phyloP scores from a whole-genome alignment of 202 grass and related monocot species.

The Panicum hallii region DNA sequence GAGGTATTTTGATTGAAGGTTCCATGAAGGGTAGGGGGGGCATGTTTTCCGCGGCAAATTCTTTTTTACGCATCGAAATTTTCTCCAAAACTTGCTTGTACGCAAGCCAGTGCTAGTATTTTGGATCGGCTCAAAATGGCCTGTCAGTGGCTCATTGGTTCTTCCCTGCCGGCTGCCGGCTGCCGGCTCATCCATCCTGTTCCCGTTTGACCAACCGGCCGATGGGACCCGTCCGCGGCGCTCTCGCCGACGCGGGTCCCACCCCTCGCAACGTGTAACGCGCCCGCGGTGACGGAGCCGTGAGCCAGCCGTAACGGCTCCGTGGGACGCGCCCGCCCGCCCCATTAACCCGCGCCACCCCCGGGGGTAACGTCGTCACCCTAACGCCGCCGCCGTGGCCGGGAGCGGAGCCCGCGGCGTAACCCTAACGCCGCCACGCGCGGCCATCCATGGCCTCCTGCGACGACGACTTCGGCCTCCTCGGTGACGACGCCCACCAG shows the following conservation, averaged over 20 bases:
- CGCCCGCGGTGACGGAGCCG: conserved; percentile 56
- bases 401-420: conserved; percentile 51
- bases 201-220: conserved; percentile 18
- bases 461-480: conserved; percentile 78
- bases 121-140: not conserved
- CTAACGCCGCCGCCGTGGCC: conserved; percentile 61
- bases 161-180: not conserved
- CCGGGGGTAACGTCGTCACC: conserved; percentile 59
- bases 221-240: not conserved
- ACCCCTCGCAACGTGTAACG: conserved; percentile 42
- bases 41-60: not conserved
- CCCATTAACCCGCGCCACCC: conserved; percentile 32
- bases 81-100: not conserved
- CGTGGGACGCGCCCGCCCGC: conserved; percentile 44
- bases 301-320: conserved; percentile 53
- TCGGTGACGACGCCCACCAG: conserved; percentile 61
- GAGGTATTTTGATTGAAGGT: no score
- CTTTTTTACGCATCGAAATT: not conserved
- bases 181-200: not conserved
- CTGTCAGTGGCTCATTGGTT: not conserved
- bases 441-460: conserved; percentile 73
- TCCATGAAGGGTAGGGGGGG: no score
- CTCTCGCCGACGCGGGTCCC: conserved; percentile 4
- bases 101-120: not conserved
- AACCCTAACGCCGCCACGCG: conserved; percentile 69